Conservation (phyloP, 306 rosid species). For the Fagus sylvatica region DNA sequence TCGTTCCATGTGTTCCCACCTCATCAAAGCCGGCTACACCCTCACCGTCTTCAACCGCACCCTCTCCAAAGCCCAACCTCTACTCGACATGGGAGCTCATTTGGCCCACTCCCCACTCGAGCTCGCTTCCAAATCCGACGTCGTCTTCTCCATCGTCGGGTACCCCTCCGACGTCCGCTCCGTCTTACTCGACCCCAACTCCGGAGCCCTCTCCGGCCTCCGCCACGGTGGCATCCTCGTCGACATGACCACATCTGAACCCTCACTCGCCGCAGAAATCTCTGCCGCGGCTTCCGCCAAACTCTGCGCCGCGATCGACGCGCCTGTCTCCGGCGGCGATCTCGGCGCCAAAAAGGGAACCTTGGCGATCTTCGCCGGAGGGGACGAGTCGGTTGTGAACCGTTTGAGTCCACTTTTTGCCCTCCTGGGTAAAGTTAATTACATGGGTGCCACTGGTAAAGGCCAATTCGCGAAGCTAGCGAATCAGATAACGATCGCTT, state of each 20-base stretch:
- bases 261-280: constrained; percentile 82
- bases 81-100: constrained; percentile 70
- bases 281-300: constrained; percentile 50
- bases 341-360: constrained; percentile 75
- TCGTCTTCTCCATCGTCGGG: constrained; percentile 89
- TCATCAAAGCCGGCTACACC: constrained; percentile 76
- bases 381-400: constrained; percentile 43
- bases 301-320: constrained; percentile 62
- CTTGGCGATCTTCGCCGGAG: constrained; percentile 80
- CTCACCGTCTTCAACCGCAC: constrained; percentile 97
- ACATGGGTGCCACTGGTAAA: constrained; percentile 83
- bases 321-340: constrained; percentile 94
- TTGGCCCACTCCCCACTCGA: constrained; percentile 59
- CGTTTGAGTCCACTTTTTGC: constrained; percentile 47
- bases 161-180: constrained; percentile 94
- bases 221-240: constrained; percentile 74
- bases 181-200: constrained; percentile 62
- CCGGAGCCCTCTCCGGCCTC: constrained; percentile 85
- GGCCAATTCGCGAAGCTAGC: constrained; percentile 92
- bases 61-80: constrained; percentile 76
- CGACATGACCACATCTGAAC: constrained; percentile 96
- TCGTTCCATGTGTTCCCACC: constrained; percentile 79
- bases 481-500: constrained; percentile 75
- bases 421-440: constrained; percentile 70
- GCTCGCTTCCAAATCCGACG: constrained; percentile 75